Percentiles rank a stretch among this genome's conserved stretches.
Conservation (phyloP, 192 early-diverging fungal species). For the Backusella sp. region DNA sequence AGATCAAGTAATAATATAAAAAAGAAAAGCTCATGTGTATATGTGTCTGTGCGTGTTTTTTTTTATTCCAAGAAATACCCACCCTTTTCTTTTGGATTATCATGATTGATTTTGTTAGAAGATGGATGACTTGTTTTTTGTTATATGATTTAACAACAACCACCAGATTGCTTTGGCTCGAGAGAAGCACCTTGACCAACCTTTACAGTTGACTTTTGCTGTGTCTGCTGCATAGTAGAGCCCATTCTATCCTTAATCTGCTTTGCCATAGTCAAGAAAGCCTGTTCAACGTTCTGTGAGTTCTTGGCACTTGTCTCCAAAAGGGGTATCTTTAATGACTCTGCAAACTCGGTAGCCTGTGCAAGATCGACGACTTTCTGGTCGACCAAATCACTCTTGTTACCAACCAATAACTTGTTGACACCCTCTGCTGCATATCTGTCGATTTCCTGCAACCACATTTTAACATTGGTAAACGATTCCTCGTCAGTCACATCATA, state of each 20-base stretch:
- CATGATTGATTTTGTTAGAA: neutral
- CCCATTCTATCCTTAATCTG: constrained; percentile 95
- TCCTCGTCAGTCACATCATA: constrained; percentile 95
- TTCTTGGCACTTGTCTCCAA: constrained; percentile 98
- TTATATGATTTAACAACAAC: constrained; percentile 35
- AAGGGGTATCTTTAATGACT: constrained; percentile 85
- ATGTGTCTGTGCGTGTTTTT: neutral
- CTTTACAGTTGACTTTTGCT: constrained; percentile 17
- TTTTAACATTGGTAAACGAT: constrained; percentile 91
- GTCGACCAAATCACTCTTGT: constrained; percentile 90
- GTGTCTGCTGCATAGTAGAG: constrained; percentile 29
- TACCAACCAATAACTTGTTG: constrained; percentile 94
- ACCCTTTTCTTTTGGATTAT: neutral
- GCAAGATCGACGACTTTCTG: constrained; percentile 73
- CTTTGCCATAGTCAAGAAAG: constrained; percentile 99
- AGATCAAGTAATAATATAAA: neutral
- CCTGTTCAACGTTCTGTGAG: constrained; percentile 97
- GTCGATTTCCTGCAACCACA: constrained; percentile 97
- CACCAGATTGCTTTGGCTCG: constrained; percentile 4
- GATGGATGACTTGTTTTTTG: too few relatives aligned
- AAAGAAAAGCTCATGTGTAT: neutral
- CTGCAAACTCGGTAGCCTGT: constrained; percentile 77
- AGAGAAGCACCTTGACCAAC: constrained; percentile 10
- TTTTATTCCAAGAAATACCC: neutral
- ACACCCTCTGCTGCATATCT: constrained; percentile 93